Conservation (phyloP, 1,139 yeast genomes). For the Saccharomyces hybrid region DNA sequence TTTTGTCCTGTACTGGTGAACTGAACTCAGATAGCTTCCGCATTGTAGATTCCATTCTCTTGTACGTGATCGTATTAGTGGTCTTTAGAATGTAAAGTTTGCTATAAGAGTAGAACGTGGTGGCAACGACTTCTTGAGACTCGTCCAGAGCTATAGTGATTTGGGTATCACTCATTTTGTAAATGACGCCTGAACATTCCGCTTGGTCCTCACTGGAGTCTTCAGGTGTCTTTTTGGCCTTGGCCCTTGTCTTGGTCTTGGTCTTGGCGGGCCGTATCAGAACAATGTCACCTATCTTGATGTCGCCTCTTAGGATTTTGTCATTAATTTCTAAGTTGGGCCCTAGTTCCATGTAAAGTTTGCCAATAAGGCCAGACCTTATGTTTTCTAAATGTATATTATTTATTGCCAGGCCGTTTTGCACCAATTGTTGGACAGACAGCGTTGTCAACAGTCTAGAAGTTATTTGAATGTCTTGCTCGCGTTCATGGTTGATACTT, state of each 20-base stretch:
- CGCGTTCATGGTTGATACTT: slow-evolving; percentile 51
- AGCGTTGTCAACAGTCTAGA: slow-evolving; percentile 42
- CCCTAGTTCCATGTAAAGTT: slow-evolving; percentile 53
- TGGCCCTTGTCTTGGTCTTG: slow-evolving; percentile 5
- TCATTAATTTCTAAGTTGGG: slow-evolving; percentile 49
- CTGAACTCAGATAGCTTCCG: slow-evolving; percentile 51
- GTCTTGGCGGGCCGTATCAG: slow-evolving; percentile 28
- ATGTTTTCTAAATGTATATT: slow-evolving; percentile 55
- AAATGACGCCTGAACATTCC: slow-evolving; percentile 4
- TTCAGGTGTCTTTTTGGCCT: slow-evolving; percentile 3
- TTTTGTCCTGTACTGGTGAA: slow-evolving; percentile 26
- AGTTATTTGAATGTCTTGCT: slow-evolving; percentile 52
- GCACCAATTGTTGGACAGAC: slow-evolving; percentile 59
- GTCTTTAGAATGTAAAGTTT: slow-evolving; percentile 59
- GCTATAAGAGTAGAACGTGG: slow-evolving; percentile 32
- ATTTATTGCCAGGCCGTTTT: slow-evolving; percentile 65
- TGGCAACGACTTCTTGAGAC: slow-evolving; percentile 41
- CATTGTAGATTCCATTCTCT: slow-evolving; percentile 75
- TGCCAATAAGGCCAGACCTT: slow-evolving; percentile 78
- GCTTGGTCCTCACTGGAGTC: slow-evolving; percentile 9
- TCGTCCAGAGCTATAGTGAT: slow-evolving; percentile 61
- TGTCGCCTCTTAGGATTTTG: slow-evolving; percentile 48
- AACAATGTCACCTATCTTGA: slow-evolving; percentile 76
- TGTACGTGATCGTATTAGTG: slow-evolving; percentile 63
- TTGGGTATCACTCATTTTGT: slow-evolving; percentile 18